Evolutionary conservation across 306 rosid species (phyloP).

Genomic region (Calophaca sinica): DNA sequence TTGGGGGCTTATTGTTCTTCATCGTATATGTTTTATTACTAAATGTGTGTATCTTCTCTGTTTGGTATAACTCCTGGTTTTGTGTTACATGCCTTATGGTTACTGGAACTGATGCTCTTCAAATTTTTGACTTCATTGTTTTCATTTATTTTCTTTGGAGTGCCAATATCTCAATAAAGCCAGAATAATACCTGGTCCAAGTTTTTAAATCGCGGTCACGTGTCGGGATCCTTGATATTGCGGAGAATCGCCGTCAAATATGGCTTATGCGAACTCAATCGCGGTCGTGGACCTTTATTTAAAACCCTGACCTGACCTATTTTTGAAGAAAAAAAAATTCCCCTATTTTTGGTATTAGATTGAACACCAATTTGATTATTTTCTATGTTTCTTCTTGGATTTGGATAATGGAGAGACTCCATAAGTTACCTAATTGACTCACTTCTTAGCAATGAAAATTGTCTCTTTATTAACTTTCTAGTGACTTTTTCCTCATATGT

Average conservation of each 20-base stretch:
- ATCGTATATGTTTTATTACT: background rate
- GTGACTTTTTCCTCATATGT: slow-evolving; percentile 11
- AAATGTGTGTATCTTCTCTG: slow-evolving; percentile 17
- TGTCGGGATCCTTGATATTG: too few relatives aligned
- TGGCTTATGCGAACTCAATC: too few relatives aligned
- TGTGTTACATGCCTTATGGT: background rate
- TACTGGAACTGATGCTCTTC: slow-evolving; percentile 25
- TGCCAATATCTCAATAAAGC: background rate
- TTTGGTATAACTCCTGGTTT: background rate
- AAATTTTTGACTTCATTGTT: background rate
- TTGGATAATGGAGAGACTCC: slow-evolving; percentile 7
- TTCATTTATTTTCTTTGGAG: slow-evolving; percentile 9
- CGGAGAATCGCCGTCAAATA: too few relatives aligned
- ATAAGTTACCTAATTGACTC: background rate
- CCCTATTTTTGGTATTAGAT: slow-evolving; percentile 27
- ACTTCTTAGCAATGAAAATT: slow-evolving; percentile 29
- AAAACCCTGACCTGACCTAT: background rate
- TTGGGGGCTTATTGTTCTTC: slow-evolving; percentile 34
- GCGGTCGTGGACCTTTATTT: too few relatives aligned
- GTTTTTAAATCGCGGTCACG: too few relatives aligned
- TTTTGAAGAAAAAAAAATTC: background rate
- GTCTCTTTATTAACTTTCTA: background rate
- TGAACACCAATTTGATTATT: slow-evolving; percentile 17
- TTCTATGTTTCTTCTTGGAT: slow-evolving; percentile 14
- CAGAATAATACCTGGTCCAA: background rate